Base-by-base conservation (phyloP, 1,139 yeast genomes). In the Kodamaea fungicola region DNA sequence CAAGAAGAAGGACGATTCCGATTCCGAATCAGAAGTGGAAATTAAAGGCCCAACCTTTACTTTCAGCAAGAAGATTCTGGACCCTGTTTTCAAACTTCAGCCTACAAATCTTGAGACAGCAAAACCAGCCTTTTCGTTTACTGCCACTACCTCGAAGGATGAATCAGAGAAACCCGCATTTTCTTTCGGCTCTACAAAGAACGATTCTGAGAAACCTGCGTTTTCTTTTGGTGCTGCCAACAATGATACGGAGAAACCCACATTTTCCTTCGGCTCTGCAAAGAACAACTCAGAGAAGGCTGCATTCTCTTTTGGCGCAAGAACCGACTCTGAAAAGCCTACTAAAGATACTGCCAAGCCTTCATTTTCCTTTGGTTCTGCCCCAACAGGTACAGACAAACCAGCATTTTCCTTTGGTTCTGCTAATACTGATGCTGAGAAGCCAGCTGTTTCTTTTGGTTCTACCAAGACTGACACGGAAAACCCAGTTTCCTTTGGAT, bases 41-140 rank as follows among this genome's bases (percentile, higher is more conserved):
- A 74, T 80, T 19, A 74, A 80, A 46, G 90, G 89, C 3, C 90
- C 90, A 13, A 61, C 74, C 9, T 83, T 83, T 51, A 69, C 72
- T 4, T 73, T 80, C 45, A 57, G 64, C 38, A 75, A 76, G 40
- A 58, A 65, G 6, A 67, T 74, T 12, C 64, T 69, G 40, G 78
- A 69, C 35, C 66, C 62, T 42, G 74, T 74, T 1, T 78, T 78
- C 55, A 78, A 76, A 43, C 54, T 78, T 6, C 13, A 42, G n/a
- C 24, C 45, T 19, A 27, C 33, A 3, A 13, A 24, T 8, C 8
- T 10, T 5, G 30, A 23, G 2, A 8, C 24, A 32, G 16, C 3
- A 27, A 27, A 27, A 27, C 29, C 7, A 9, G 5, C 19, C 3
- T 4, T 5, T 5, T 16, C 19, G 19, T 16, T 16, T 16, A 5